phyloP scores from a whole-genome alignment of 148 eudicot species.

The Cornus florida region DNA sequence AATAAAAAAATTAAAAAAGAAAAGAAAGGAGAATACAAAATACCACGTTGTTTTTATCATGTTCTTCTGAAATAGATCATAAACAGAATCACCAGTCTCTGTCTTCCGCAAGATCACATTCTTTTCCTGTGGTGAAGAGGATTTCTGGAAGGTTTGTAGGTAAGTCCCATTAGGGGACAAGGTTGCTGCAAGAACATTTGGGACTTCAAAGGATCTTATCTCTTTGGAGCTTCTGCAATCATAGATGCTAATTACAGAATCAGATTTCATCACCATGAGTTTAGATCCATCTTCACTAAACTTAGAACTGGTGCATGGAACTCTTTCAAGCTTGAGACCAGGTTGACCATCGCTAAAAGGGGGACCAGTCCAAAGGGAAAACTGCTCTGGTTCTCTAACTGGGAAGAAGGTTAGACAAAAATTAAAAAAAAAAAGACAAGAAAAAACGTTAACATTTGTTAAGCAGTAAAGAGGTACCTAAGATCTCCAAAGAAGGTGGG shows the following conservation, averaged over 20 bases:
- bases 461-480: constrained; percentile 29
- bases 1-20: not conserved
- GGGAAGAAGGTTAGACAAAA: constrained; percentile 14
- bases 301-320: constrained; percentile 58
- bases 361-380: constrained; percentile 74
- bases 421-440: not conserved
- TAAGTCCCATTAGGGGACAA: constrained; percentile 85
- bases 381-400: constrained; percentile 81
- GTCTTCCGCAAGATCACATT: constrained; percentile 74
- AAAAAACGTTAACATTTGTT: not conserved
- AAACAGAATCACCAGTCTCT: constrained; percentile 65
- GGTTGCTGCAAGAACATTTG: constrained; percentile 55
- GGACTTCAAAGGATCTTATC: constrained; percentile 58
- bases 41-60: constrained; percentile 88
- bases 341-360: constrained; percentile 77
- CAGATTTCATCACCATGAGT: constrained; percentile 68
- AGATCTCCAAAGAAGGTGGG: constrained; percentile 55
- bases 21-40: not conserved
- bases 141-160: constrained; percentile 87
- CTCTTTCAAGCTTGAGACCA: constrained; percentile 51
- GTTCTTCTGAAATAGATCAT: constrained; percentile 65
- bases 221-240: constrained; percentile 64
- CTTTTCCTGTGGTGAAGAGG: constrained; percentile 67
- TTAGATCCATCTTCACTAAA: constrained; percentile 86
- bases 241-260: constrained; percentile 51